Evolutionary conservation across 2,329 filamentous ascomycete species (phyloP), one percentile per base, ranked within the genome.

Genomic region (Rhytidhysteron rufulum): DNA sequence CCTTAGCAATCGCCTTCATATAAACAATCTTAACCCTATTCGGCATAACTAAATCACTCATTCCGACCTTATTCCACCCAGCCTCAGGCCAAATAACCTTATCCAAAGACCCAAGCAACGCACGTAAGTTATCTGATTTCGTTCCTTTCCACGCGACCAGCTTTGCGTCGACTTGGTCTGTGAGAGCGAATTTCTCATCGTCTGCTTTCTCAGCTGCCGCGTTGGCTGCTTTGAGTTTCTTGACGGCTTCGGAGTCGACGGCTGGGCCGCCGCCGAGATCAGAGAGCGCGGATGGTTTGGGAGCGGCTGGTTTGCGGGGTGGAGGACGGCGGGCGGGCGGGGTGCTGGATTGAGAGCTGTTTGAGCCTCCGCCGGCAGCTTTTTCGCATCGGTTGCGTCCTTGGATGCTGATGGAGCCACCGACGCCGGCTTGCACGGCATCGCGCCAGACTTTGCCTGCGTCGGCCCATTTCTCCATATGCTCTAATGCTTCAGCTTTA

Each of bases 1-100:
- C 93, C 75, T 96, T 97, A 9, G 85, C 88, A 76, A 98, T 97
- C 5, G 91, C 93, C 78, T 95, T 96, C 93, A 98, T 97, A 63
- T 98, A 98, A 44, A 86, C 76, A 49, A 98, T 85, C 79, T 98
- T 98, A 64, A 97, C 93, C 74, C 91, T 95, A 53, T 87, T 89
- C 24, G 89, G 83, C 77, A 95, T 79, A 38, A 98, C 85, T 53
- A 98, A 67, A 70, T 98, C 93, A 49, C 90, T 85, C 80, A 98
- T 81, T 22, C 88, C 89, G 41, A 97, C 84, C 72, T 94, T 95
- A 73, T 95, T 96, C 93, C 93, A 98, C 4, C 88, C 89, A 47
- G 88, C 88, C 31, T 83, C 84, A 48, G 88, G 83, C 93, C 93
- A 98, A 20, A 98, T 75, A 20, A 98, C 89, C 29, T 76, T 79